Conservation (phyloP, 2,329 filamentous ascomycete species). For the Alternaria sp. region DNA sequence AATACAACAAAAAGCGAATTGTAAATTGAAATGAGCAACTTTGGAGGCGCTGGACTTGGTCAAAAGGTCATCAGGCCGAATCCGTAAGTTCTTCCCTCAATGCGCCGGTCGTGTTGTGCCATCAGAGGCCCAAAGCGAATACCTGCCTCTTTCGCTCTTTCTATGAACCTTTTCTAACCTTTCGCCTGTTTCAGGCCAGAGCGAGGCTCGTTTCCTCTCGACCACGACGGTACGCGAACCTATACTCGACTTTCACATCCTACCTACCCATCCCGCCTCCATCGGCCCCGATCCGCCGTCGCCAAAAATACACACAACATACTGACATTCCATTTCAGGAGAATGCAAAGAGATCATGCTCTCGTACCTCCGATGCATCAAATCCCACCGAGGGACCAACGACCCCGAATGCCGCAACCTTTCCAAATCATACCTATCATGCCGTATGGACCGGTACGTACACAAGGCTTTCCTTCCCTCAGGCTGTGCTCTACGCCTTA, state of each 20-base stretch:
- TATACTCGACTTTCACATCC: constrained; percentile 56
- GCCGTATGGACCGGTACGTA: constrained; percentile 91
- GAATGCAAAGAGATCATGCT: constrained; percentile 94
- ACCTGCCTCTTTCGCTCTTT: no score
- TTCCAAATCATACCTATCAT: constrained; percentile 87
- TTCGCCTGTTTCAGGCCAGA: no score
- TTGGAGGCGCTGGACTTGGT: constrained; percentile 74
- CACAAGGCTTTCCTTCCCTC: constrained; percentile 2
- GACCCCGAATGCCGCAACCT: constrained; percentile 83
- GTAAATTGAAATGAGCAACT: constrained; percentile 69
- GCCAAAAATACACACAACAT: not conserved
- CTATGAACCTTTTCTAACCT: no score
- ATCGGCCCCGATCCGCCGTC: not conserved
- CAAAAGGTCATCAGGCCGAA: constrained; percentile 71
- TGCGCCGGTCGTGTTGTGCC: not conserved
- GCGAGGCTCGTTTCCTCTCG: constrained; percentile 93
- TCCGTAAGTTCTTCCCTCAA: constrained; percentile 63
- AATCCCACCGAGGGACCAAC: constrained; percentile 82
- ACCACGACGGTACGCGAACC: constrained; percentile 75
- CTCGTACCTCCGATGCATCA: constrained; percentile 86
- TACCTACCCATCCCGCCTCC: not conserved
- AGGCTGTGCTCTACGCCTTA: not conserved
- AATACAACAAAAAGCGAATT: no score
- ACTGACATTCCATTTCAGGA: constrained; percentile 61
- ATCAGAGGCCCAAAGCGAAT: not conserved